phyloP scores from a whole-genome alignment of 257 asterid species.

The Cynanchum wilfordii region DNA sequence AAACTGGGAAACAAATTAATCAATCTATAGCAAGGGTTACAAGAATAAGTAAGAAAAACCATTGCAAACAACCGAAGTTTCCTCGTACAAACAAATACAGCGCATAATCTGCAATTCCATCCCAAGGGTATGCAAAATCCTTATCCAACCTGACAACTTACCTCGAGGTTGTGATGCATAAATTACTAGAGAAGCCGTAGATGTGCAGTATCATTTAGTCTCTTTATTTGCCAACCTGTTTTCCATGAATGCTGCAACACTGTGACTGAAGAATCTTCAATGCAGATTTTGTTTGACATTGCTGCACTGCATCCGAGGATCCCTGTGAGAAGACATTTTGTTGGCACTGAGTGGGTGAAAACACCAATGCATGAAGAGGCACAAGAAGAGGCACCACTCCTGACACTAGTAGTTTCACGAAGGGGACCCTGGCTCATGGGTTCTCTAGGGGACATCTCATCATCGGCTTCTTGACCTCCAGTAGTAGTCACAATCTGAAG shows the following conservation, averaged over 20 bases:
- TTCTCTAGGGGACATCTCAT: slow-evolving; percentile 91
- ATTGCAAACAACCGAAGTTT: background rate
- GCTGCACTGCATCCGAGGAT: slow-evolving; percentile 77
- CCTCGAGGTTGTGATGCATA: background rate
- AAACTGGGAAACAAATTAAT: background rate
- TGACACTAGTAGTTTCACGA: slow-evolving; percentile 40
- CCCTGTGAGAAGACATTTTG: slow-evolving; percentile 78
- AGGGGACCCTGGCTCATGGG: slow-evolving; percentile 39
- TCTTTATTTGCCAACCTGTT: slow-evolving; percentile 88
- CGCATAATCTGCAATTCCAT: background rate
- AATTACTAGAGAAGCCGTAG: slow-evolving; percentile 72
- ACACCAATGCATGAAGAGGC: slow-evolving; percentile 59
- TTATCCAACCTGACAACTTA: background rate
- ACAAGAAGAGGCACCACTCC: slow-evolving; percentile 30
- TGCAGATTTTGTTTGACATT: slow-evolving; percentile 68
- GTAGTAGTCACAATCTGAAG: slow-evolving; percentile 77
- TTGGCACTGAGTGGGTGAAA: slow-evolving; percentile 77
- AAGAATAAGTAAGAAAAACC: background rate
- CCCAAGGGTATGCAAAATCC: background rate
- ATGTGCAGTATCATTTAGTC: slow-evolving; percentile 86
- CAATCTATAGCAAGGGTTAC: background rate
- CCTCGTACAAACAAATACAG: background rate
- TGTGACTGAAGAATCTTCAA: slow-evolving; percentile 85
- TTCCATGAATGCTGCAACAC: slow-evolving; percentile 86
- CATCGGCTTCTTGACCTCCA: slow-evolving; percentile 91